A percentile compares a stretch with the other conserved stretches of the same genome.
Evolutionary conservation across 306 rosid species (phyloP).

Genomic region (Corylus heterophylla): DNA sequence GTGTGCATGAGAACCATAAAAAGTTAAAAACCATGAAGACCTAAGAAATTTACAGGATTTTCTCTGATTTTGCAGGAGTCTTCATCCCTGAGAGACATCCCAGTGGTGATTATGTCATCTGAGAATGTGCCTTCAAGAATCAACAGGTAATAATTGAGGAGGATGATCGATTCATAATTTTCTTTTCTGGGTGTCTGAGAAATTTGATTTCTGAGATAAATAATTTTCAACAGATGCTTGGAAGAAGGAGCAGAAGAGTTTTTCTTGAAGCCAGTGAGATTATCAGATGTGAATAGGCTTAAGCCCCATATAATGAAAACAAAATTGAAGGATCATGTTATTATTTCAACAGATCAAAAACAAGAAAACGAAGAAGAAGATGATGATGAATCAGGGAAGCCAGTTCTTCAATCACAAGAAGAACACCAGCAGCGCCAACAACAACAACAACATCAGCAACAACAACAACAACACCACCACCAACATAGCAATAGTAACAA

Average conservation of each 20-base stretch:
- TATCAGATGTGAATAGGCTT: slow-evolving; percentile 67
- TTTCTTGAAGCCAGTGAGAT: slow-evolving; percentile 87
- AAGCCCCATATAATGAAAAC: slow-evolving; percentile 75
- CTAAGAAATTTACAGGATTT: slow-evolving; percentile 35
- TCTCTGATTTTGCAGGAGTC: slow-evolving; percentile 73
- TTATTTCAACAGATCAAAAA: slow-evolving; percentile 27
- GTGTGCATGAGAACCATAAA: slow-evolving; percentile 3
- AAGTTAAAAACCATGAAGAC: not conserved
- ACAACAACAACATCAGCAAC: slow-evolving; percentile 12
- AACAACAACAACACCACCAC: slow-evolving; percentile 27
- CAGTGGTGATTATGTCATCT: slow-evolving; percentile 95
- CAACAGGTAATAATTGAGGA: slow-evolving; percentile 47
- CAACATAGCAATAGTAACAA: slow-evolving; percentile 54
- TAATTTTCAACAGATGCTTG: slow-evolving; percentile 59
- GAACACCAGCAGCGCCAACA: slow-evolving; percentile 22
- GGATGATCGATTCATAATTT: not conserved
- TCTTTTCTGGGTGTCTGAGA: not conserved
- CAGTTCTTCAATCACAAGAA: slow-evolving; percentile 29
- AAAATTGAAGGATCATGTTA: slow-evolving; percentile 30
- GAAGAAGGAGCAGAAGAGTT: slow-evolving; percentile 97
- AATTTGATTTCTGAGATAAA: slow-evolving; percentile 12
- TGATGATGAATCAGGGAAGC: slow-evolving; percentile 28
- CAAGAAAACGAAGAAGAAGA: slow-evolving; percentile 26
- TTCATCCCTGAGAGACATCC: slow-evolving; percentile 79
- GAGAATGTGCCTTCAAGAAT: slow-evolving; percentile 96